These are phyloP conservation scores for Pistacia atlantica DNA, from an alignment of 345 rosid species.

Conservation along the genomic window DNA sequence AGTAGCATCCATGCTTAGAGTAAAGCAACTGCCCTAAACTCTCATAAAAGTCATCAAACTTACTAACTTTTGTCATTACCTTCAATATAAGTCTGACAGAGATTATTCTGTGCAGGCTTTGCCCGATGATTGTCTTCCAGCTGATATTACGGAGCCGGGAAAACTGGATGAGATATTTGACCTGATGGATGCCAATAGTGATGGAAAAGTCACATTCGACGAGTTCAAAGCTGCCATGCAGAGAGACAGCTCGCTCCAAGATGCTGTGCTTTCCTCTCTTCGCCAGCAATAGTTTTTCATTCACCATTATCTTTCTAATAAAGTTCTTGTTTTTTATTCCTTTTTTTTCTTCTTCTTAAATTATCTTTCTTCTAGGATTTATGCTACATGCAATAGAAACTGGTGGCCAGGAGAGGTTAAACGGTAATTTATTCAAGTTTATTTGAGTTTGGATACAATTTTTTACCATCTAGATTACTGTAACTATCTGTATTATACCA, in stretches of 20 bases:
- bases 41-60: background rate
- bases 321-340: too few relatives aligned
- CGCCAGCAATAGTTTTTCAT: conserved; percentile 43
- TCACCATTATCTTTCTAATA: background rate
- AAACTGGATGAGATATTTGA: conserved; percentile 70
- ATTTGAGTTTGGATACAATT: background rate
- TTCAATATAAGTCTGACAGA: background rate
- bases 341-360: too few relatives aligned
- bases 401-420: background rate
- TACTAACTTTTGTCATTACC: background rate
- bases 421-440: background rate
- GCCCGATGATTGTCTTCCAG: conserved; percentile 71
- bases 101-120: conserved; percentile 43
- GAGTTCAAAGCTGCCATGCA: conserved; percentile 76
- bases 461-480: background rate
- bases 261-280: conserved; percentile 59
- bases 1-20: conserved; percentile 68
- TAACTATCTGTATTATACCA: too few relatives aligned
- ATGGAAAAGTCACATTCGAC: conserved; percentile 67
- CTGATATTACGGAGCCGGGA: conserved; percentile 58
- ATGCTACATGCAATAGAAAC: conserved; percentile 14
- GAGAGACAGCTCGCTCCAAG: conserved; percentile 70
- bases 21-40: conserved; percentile 20
- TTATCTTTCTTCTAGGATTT: background rate
- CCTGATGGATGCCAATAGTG: conserved; percentile 65